phyloP scores from a whole-genome alignment of 1,139 yeast genomes.

The Magnusiomyces paraingens region DNA sequence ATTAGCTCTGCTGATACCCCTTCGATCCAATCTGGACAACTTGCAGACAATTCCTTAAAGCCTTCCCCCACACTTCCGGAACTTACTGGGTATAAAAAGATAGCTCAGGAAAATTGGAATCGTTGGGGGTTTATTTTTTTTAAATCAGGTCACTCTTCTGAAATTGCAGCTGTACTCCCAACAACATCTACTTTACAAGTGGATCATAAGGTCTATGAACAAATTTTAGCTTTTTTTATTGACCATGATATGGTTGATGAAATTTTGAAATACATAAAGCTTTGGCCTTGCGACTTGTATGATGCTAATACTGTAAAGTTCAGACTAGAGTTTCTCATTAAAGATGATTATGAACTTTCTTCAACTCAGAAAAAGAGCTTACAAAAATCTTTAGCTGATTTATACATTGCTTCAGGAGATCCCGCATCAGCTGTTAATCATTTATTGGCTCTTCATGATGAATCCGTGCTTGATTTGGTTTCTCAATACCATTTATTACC shows the following conservation, averaged over 20 bases:
- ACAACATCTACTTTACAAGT: slow-evolving; percentile 34
- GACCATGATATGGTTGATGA: slow-evolving; percentile 33
- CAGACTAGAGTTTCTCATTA: slow-evolving; percentile 42
- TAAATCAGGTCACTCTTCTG: slow-evolving; percentile 42
- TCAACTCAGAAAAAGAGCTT: slow-evolving; percentile 26
- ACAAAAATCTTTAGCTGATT: slow-evolving; percentile 47
- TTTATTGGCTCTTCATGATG: slow-evolving; percentile 49
- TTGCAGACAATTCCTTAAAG: background rate
- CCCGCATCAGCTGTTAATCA: slow-evolving; percentile 60
- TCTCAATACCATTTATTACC: slow-evolving; percentile 55
- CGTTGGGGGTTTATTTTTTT: slow-evolving; percentile 54
- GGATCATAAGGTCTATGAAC: slow-evolving; percentile 42
- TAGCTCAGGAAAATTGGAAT: slow-evolving; percentile 50
- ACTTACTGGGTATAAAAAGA: background rate
- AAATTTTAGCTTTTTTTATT: slow-evolving; percentile 48
- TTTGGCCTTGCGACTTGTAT: slow-evolving; percentile 59
- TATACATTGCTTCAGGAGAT: slow-evolving; percentile 53
- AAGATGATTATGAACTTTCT: slow-evolving; percentile 23
- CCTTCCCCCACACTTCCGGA: background rate
- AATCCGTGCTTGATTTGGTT: slow-evolving; percentile 50
- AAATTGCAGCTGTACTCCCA: slow-evolving; percentile 53
- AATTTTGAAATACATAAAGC: slow-evolving; percentile 35
- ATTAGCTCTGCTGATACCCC: background rate
- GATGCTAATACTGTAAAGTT: slow-evolving; percentile 43
- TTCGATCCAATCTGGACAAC: background rate